These are phyloP conservation scores for Aspergillus oerlinghausenensis DNA, from an alignment of 2,329 filamentous ascomycete species.

Conservation along the genomic window DNA sequence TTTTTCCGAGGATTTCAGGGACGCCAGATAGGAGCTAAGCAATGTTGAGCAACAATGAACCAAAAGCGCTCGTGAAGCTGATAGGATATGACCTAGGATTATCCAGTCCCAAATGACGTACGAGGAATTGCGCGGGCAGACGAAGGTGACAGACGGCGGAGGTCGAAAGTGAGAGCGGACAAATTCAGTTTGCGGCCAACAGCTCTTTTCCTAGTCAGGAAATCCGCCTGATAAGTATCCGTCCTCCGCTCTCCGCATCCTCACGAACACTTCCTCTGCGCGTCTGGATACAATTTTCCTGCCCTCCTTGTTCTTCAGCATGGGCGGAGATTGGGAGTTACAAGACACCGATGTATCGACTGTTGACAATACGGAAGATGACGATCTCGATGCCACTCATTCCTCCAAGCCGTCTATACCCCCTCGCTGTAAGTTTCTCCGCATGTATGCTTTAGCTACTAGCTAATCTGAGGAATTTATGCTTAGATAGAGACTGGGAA, in stretches of 20 bases:
- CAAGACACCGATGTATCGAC: constrained; percentile 22
- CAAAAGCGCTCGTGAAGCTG: background rate
- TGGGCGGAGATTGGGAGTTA: constrained; percentile 23
- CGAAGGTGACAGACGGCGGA: background rate
- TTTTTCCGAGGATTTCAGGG: background rate
- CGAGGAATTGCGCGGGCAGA: background rate
- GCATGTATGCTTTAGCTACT: background rate
- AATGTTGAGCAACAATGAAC: background rate
- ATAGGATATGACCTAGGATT: background rate
- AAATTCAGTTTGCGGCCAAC: constrained; percentile 7
- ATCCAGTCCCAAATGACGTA: background rate
- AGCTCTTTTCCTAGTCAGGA: constrained; percentile 23
- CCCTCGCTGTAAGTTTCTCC: constrained; percentile 8
- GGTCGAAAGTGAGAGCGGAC: constrained; percentile 1
- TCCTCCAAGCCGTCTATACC: constrained; percentile 5
- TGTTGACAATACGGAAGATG: constrained; percentile 30
- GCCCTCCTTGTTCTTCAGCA: constrained; percentile 13
- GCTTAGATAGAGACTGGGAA: constrained; percentile 1
- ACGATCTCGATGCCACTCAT: constrained; percentile 42
- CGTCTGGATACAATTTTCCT: background rate
- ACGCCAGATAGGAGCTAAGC: background rate
- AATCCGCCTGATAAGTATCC: background rate
- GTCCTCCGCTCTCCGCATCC: constrained; percentile 12
- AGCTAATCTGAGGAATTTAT: constrained; percentile 15
- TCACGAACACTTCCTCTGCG: background rate